phyloP scores from a whole-genome alignment of 75 land plant genomes.

The Isoetes taiwanensis region DNA sequence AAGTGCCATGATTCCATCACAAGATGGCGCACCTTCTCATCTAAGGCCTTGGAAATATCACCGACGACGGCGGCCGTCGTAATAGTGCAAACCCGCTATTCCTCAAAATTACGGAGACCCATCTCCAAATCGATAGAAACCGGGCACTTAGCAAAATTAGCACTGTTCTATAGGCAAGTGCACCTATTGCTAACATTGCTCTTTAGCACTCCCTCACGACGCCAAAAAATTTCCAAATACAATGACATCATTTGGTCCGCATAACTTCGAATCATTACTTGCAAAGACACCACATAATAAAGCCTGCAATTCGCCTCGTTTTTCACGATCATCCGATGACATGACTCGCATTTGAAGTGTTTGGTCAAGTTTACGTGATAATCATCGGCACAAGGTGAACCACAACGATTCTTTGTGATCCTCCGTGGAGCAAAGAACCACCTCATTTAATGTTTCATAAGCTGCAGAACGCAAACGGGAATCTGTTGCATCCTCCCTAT shows the following conservation, averaged over 20 bases:
- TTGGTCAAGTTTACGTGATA: constrained; percentile 59
- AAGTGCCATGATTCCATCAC: constrained; percentile 95
- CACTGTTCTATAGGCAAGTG: constrained; percentile 77
- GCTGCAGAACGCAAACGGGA: constrained; percentile 78
- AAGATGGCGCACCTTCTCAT: constrained; percentile 68
- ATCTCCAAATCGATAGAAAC: constrained; percentile 81
- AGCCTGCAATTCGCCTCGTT: constrained; percentile 71
- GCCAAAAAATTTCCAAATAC: constrained; percentile 67
- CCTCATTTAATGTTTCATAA: constrained; percentile 82
- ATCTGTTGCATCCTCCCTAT: constrained; percentile 80
- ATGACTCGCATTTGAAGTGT: constrained; percentile 62
- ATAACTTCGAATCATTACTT: constrained; percentile 80
- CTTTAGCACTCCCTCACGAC: constrained; percentile 78
- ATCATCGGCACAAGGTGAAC: constrained; percentile 71
- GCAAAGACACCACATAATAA: constrained; percentile 73
- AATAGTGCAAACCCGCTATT: constrained; percentile 88
- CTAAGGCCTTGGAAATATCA: constrained; percentile 78
- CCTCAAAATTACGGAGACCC: constrained; percentile 94
- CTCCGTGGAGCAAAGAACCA: constrained; percentile 75
- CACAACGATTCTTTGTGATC: constrained; percentile 65
- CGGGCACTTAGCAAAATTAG: constrained; percentile 70
- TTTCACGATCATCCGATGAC: constrained; percentile 73
- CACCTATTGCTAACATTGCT: constrained; percentile 95
- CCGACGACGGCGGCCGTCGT: constrained; percentile 93
- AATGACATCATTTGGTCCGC: constrained; percentile 76